A percentile compares a stretch with the other conserved stretches of the same genome.
phyloP scores from a whole-genome alignment of 2,329 filamentous ascomycete species.

The Tolypocladium endophyticum region DNA sequence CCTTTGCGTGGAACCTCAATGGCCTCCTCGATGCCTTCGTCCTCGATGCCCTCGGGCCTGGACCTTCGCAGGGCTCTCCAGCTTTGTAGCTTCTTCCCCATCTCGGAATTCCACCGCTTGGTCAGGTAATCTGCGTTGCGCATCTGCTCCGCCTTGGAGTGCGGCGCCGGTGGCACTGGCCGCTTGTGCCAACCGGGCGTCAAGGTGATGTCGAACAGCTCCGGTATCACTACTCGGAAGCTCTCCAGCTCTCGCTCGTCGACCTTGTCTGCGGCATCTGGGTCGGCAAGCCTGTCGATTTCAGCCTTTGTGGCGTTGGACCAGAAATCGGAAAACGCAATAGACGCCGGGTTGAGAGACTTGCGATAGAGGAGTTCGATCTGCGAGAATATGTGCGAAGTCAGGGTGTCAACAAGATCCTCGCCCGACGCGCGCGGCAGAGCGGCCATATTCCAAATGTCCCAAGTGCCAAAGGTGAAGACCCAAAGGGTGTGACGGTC shows the following conservation, averaged over 20 bases:
- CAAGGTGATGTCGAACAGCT: conserved; percentile 41
- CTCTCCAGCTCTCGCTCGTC: conserved; percentile 21
- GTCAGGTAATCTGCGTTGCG: conserved; percentile 43
- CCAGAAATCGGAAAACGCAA: conserved; percentile 35
- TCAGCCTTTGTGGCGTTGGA: conserved; percentile 16
- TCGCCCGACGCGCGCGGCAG: conserved; percentile 30
- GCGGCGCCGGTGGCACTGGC: conserved; percentile 29
- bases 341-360: conserved; percentile 27
- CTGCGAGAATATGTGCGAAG: conserved; percentile 30
- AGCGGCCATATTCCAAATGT: conserved; percentile 40
- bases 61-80: conserved; percentile 33
- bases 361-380: conserved; percentile 36
- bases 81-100: conserved; percentile 27
- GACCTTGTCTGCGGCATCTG: conserved; percentile 10
- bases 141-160: conserved; percentile 39
- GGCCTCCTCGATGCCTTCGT: conserved; percentile 9
- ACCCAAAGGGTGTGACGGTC: conserved; percentile 42
- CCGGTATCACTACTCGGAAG: conserved; percentile 42
- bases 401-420: conserved; percentile 23
- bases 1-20: conserved; percentile 2
- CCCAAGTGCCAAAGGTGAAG: conserved; percentile 43
- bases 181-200: conserved; percentile 42
- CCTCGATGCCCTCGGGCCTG: conserved; percentile 26
- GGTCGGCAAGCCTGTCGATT: conserved; percentile 14
- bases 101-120: conserved; percentile 34